phyloP scores from a whole-genome alignment of 495 filamentous ascomycete species.

The Penicillium pancosmium region DNA sequence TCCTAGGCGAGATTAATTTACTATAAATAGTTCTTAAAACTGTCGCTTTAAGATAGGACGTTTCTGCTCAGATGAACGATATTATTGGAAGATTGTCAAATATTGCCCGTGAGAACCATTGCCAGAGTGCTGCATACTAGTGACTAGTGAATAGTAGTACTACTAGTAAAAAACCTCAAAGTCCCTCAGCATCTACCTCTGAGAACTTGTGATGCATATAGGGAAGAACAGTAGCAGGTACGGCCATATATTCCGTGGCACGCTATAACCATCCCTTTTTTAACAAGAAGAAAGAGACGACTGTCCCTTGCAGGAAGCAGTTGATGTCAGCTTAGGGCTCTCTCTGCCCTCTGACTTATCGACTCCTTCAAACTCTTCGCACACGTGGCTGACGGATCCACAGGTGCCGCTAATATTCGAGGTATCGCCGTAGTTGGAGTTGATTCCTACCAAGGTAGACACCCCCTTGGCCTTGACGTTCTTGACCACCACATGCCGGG shows the following conservation, averaged over 20 bases:
- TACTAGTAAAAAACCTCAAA: not conserved
- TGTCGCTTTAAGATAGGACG: slow-evolving; percentile 13
- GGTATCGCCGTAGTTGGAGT: too few species aligned
- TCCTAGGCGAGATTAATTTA: slow-evolving; percentile 17
- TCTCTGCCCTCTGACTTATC: too few species aligned
- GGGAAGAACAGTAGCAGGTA: slow-evolving; percentile 5
- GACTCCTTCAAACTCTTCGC: too few species aligned
- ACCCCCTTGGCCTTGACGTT: too few species aligned
- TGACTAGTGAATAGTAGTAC: not conserved
- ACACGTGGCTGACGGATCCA: too few species aligned
- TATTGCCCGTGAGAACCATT: not conserved
- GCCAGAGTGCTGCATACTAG: not conserved
- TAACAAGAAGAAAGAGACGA: too few species aligned
- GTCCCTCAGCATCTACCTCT: not conserved
- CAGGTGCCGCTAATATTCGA: too few species aligned
- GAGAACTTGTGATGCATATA: slow-evolving; percentile 5
- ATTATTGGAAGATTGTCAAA: slow-evolving; percentile 6
- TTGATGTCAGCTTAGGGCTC: too few species aligned
- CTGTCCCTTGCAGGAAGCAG: too few species aligned
- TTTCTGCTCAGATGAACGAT: slow-evolving; percentile 17
- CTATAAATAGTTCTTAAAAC: slow-evolving; percentile 14
- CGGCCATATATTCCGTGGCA: slow-evolving; percentile 11
- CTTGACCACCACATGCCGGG: too few species aligned
- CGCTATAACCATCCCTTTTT: slow-evolving; percentile 6
- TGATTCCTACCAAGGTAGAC: too few species aligned